Percentiles rank a stretch among this genome's conserved stretches.
phyloP scores from a whole-genome alignment of 208 protist species.

The Acanthamoeba quina region DNA sequence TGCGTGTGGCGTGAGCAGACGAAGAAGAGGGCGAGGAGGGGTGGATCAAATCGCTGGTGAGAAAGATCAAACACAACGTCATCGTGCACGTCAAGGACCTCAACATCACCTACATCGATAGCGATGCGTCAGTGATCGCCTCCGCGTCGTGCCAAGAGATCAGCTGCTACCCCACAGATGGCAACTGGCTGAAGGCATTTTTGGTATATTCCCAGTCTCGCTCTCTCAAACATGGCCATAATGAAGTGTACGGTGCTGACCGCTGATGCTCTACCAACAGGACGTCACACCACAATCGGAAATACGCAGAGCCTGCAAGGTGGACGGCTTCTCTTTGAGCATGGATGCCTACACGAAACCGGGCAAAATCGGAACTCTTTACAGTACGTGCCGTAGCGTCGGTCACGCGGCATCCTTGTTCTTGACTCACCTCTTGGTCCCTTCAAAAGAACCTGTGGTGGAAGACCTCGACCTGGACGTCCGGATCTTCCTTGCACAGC shows the following conservation, averaged over 20 bases:
- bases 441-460: background rate
- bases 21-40: conserved; percentile 53
- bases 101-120: conserved; percentile 49
- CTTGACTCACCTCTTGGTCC: background rate
- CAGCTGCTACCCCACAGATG: conserved; percentile 32
- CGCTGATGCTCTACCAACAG: background rate
- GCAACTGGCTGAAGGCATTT: conserved; percentile 40
- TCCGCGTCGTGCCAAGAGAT: background rate
- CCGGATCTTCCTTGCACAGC: background rate
- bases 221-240: too few species aligned
- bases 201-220: background rate
- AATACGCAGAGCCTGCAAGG: conserved; percentile 13
- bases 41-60: conserved; percentile 50
- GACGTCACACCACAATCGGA: background rate
- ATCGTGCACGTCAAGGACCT: conserved; percentile 49
- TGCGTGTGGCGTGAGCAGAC: background rate
- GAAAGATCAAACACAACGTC: conserved; percentile 68
- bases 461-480: background rate
- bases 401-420: background rate
- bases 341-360: conserved; percentile 27
- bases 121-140: background rate
- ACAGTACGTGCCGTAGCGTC: background rate
- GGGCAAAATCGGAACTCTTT: background rate
- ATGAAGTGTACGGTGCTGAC: background rate
- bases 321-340: conserved; percentile 6